Base-by-base conservation (phyloP, 2,329 filamentous ascomycete species). In the Lizonia empirigonia region DNA sequence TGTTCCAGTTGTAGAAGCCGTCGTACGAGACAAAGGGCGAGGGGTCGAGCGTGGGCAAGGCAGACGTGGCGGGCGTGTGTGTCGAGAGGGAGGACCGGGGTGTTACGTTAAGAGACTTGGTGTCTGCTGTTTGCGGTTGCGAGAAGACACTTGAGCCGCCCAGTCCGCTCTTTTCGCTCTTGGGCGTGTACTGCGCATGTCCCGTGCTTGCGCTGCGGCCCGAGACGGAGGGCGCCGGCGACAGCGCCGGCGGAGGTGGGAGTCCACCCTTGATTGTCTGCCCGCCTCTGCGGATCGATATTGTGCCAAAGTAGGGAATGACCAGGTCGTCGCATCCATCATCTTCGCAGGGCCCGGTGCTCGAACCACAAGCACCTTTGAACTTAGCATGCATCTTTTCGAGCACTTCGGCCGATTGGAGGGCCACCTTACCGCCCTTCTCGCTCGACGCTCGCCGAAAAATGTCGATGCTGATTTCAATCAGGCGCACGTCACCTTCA, bases 261-360 rank as follows among this genome's bases (percentile, higher is more conserved):
- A 32, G 27, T 5, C 29, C 24, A 12, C 34, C 20, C 10, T 24
- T 40, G 3, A 34, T 2, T 7, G 50, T 27, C 18, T 60, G 58
- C 7, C 67, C 67, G 13, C 71, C 72, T 16, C 64, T 55, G 18
- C 63, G 62, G 36, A 76, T 67, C 1, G 69, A 68, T 10, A 76
- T 72, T n/a, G 73, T 75, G 24, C 74, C 74, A 34, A 76, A 76
- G 58, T 75, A 76, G 0, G 74, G 74, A 26, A 76, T 75, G 2
- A 74, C 68, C 20, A 75, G 67, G 13, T 69, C 62, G 7, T 36
- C 24, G 38, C 59, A 63, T 2, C 57, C 50, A 5, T 50, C 44
- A 8, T 55, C 52, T 7, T 37, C 27, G 26, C 39, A 50, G 9
- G 24, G 20, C 2, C 26, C 26, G 24, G 44, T 44, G 35, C 29